Conservation (phyloP, 768 basidiomycete species). For the Hericium coralloides region DNA sequence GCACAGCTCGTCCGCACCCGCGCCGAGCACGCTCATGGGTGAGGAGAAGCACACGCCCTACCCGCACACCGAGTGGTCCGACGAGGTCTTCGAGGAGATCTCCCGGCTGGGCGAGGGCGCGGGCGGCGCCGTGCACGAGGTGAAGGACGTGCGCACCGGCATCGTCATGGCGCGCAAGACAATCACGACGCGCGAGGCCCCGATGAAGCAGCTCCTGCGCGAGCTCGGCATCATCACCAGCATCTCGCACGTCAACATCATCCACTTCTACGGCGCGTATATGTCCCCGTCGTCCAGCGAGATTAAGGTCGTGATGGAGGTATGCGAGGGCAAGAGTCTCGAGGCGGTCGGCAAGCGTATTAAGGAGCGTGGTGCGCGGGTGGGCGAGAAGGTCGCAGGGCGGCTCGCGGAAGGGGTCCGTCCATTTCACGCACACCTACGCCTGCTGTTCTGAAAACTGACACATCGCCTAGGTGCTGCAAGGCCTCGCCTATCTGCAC, state of each 20-base stretch:
- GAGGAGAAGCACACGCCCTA: constrained; percentile 27
- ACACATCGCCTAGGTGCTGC: constrained; percentile 49
- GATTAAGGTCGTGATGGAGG: constrained; percentile 94
- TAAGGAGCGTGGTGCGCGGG: constrained; percentile 66
- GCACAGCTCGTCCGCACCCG: constrained; percentile 30
- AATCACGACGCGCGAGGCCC: constrained; percentile 85
- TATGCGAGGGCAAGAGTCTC: constrained; percentile 77
- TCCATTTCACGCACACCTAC: constrained; percentile 7
- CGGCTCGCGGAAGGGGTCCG: constrained; percentile 88
- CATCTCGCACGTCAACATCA: constrained; percentile 80
- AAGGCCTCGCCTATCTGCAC: constrained; percentile 92
- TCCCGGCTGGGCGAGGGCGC: constrained; percentile 87
- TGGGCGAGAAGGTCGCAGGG: constrained; percentile 84
- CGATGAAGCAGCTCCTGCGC: constrained; percentile 84
- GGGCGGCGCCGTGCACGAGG: constrained; percentile 93
- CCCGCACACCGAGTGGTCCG: constrained; percentile 41
- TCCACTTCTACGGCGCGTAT: constrained; percentile 88
- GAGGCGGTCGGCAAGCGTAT: constrained; percentile 84
- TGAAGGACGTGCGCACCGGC: constrained; percentile 72
- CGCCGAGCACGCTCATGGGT: constrained; percentile 16
- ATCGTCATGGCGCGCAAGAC: constrained; percentile 90
- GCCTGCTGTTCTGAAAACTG: constrained; percentile 5
- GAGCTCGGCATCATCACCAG: constrained; percentile 87
- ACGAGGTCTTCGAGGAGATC: constrained; percentile 68
- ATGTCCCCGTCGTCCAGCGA: constrained; percentile 82